Evolutionary conservation across 768 basidiomycete species (phyloP), one percentile per base, ranked within the genome.

Genomic region (Boletus insuetus): DNA sequence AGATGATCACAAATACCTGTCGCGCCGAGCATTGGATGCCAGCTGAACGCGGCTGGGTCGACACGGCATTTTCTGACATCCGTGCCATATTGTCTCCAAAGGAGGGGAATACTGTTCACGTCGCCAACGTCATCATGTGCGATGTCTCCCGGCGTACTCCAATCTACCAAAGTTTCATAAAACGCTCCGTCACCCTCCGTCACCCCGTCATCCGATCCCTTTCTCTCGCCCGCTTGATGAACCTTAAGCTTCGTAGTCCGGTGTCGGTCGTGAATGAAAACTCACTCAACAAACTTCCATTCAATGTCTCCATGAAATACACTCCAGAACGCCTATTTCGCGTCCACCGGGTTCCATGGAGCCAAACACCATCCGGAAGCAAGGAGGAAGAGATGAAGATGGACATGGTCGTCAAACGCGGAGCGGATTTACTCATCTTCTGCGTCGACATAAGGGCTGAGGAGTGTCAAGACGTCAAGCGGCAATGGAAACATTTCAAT

Each of bases 21-120:
- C 59, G 55, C 42, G 49, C 51, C 32, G 49, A 65, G 17, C 61
- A 50, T 20, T 73, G 71, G 69, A 67, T 46, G 52, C 64, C 66
- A 35, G 19, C 46, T n/a, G 64, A 53, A 56, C 67, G 61, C 24
- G 54, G 37, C 46, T 66, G 64, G 67, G 16, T n/a, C 12, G 42
- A 68, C 10, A 60, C 65, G 0, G 64, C 61, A 6, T 49, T 60
- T 47, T 41, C 61, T 4, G 66, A 66, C 34, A 55, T 66, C 12
- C 63, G 52, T 4, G 53, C 60, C 29, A 60, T 66, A 19, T 22
- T 63, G 38, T 58, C 46, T 42, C 41, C 66, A 35, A 58, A 20
- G 49, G 46, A 56, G 7, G 38, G 26, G 2, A 35, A 40, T 13
- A 41, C 31, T 1, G 10, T n/a, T 35, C 55, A 39, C 13, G 37